These are phyloP conservation scores for Intubia oerlemansii DNA, from an alignment of 2,329 filamentous ascomycete species.

Conservation along the genomic window DNA sequence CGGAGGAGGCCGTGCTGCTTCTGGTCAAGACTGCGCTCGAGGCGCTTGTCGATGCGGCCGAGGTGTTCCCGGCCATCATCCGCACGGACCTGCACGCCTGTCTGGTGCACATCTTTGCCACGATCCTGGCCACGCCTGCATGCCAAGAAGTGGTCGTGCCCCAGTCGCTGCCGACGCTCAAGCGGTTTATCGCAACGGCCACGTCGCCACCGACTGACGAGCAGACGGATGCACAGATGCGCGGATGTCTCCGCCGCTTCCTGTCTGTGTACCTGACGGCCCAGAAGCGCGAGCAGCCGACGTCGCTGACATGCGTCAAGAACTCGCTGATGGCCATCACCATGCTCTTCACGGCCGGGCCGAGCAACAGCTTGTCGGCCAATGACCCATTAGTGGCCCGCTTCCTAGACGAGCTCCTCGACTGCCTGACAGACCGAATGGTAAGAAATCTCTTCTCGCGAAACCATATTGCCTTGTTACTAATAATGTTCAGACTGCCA, in stretches of 20 bases:
- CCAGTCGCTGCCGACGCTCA: slow-evolving; percentile 74
- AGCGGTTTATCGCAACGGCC: slow-evolving; percentile 69
- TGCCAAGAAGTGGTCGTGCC: slow-evolving; percentile 83
- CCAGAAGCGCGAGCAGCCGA: slow-evolving; percentile 52
- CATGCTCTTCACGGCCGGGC: slow-evolving; percentile 68
- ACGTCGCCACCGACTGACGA: slow-evolving; percentile 23
- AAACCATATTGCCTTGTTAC: neutral
- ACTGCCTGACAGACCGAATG: slow-evolving; percentile 64
- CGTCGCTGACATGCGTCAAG: slow-evolving; percentile 73
- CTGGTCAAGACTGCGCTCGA: slow-evolving; percentile 65
- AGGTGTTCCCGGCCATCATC: slow-evolving; percentile 91
- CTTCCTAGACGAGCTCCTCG: slow-evolving; percentile 62
- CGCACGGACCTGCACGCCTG: slow-evolving; percentile 91
- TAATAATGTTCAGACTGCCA: slow-evolving; percentile 41
- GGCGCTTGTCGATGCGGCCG: slow-evolving; percentile 80
- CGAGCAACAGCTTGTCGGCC: slow-evolving; percentile 49
- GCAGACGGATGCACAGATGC: slow-evolving; percentile 46
- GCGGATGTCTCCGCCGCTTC: slow-evolving; percentile 66
- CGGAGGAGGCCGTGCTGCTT: slow-evolving; percentile 70
- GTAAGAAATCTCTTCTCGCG: slow-evolving; percentile 16
- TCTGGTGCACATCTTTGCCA: slow-evolving; percentile 90
- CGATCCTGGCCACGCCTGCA: slow-evolving; percentile 65
- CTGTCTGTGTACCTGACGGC: slow-evolving; percentile 57
- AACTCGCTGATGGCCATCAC: slow-evolving; percentile 79
- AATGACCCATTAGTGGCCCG: slow-evolving; percentile 53